Evolutionary conservation across 2,329 filamentous ascomycete genomes (phyloP).

Genomic region (Stachybotrys elegans): DNA sequence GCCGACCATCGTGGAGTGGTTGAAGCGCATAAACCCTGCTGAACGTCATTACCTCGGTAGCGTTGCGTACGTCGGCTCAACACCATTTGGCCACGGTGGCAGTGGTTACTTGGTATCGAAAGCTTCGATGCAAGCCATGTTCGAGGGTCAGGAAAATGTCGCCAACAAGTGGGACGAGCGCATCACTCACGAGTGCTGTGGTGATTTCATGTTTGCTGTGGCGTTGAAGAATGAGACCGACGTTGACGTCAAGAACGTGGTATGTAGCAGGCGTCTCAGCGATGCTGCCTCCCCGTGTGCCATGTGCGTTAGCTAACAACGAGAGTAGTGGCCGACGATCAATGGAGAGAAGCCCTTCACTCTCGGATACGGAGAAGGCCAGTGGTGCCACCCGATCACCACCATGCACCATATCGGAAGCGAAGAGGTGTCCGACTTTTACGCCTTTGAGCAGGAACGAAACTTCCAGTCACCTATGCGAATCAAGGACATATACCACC

Average conservation of each 20-base stretch:
- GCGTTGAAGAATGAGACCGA: constrained; percentile 40
- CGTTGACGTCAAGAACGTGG: constrained; percentile 34
- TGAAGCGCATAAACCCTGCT: constrained; percentile 35
- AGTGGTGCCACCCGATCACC: constrained; percentile 52
- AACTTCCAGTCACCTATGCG: constrained; percentile 28
- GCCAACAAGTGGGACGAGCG: constrained; percentile 40
- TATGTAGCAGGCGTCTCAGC: constrained; percentile 21
- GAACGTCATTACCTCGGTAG: constrained; percentile 47
- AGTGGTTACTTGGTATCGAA: constrained; percentile 50
- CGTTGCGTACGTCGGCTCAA: constrained; percentile 33
- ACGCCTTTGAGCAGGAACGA: constrained; percentile 43
- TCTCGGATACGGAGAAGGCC: constrained; percentile 37
- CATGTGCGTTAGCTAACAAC: constrained; percentile 5
- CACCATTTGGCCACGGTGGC: constrained; percentile 51
- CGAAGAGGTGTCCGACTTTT: constrained; percentile 45
- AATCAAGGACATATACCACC: constrained; percentile 42
- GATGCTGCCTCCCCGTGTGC: not conserved
- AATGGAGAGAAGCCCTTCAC: constrained; percentile 51
- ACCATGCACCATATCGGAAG: constrained; percentile 52
- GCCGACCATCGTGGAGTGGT: constrained; percentile 45
- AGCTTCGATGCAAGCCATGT: constrained; percentile 42
- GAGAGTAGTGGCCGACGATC: constrained; percentile 42
- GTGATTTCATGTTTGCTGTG: constrained; percentile 44
- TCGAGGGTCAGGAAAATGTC: constrained; percentile 36
- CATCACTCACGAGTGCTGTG: constrained; percentile 40